These are phyloP conservation scores for Mycena rebaudengoi DNA, from an alignment of 768 basidiomycete species.

Conservation along the genomic window DNA sequence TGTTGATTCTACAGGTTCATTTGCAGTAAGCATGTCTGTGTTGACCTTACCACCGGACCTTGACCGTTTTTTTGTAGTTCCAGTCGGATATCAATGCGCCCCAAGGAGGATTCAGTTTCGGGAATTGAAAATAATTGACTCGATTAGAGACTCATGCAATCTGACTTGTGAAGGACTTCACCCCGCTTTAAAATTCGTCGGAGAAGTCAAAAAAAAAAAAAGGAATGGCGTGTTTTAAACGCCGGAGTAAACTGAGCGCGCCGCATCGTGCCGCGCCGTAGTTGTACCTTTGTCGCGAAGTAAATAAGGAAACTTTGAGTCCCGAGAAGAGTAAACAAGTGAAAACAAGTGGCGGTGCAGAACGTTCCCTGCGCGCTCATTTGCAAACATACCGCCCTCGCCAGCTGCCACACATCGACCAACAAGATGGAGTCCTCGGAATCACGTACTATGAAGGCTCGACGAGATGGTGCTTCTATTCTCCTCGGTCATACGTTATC, in stretches of 20 bases:
- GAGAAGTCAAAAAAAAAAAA: no score
- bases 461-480: slow-evolving; percentile 67
- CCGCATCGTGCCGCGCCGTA: no score
- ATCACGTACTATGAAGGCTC: slow-evolving; percentile 77
- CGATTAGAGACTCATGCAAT: neutral
- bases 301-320: neutral
- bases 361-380: no score
- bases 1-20: slow-evolving; percentile 80
- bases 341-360: no score
- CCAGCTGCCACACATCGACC: no score
- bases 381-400: no score
- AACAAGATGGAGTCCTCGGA: no score
- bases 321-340: no score
- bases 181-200: neutral
- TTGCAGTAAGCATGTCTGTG: slow-evolving; percentile 62
- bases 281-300: no score
- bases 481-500: slow-evolving; percentile 43
- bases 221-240: no score
- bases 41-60: slow-evolving; percentile 14
- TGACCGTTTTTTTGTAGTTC: slow-evolving; percentile 61
- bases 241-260: no score
- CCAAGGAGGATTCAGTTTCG: slow-evolving; percentile 96
- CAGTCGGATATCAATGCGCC: slow-evolving; percentile 87
- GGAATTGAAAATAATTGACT: slow-evolving; percentile 54
- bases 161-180: slow-evolving; percentile 13